Percentiles rank a stretch among this genome's conserved stretches.
phyloP scores from a whole-genome alignment of 2,329 filamentous ascomycete genomes.

The Chrysoporthe deuterocubensis region DNA sequence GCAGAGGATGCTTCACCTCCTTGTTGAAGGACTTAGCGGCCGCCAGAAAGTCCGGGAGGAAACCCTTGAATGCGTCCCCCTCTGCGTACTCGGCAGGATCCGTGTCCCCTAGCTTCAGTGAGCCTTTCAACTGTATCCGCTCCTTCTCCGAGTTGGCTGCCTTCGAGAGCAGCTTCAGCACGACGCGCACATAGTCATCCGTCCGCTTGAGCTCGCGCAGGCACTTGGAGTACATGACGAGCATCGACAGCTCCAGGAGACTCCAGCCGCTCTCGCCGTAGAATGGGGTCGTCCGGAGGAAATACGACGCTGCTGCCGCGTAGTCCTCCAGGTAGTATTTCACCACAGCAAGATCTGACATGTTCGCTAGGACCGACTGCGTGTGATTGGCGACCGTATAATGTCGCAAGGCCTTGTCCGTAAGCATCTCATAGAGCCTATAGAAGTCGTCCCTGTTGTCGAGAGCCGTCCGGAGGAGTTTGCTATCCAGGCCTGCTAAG shows the following conservation, averaged over 20 bases:
- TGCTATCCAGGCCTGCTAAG: constrained; percentile 55
- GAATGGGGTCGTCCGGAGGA: constrained; percentile 76
- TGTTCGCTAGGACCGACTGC: constrained; percentile 75
- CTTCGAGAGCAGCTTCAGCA: constrained; percentile 75
- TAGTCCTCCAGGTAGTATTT: constrained; percentile 80
- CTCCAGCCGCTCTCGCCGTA: constrained; percentile 82
- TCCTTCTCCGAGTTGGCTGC: constrained; percentile 60
- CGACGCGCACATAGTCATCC: constrained; percentile 78
- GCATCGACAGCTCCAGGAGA: constrained; percentile 77
- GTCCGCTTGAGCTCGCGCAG: constrained; percentile 75
- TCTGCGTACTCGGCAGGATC: constrained; percentile 38
- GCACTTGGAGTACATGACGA: constrained; percentile 84
- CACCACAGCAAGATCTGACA: constrained; percentile 84
- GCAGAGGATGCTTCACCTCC: constrained; percentile 70
- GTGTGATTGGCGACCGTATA: constrained; percentile 78
- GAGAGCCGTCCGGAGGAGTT: constrained; percentile 64
- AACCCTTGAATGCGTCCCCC: constrained; percentile 48
- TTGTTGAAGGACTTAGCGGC: constrained; percentile 51
- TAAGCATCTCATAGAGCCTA: constrained; percentile 74
- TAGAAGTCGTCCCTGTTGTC: constrained; percentile 68
- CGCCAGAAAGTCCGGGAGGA: constrained; percentile 52
- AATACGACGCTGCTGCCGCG: constrained; percentile 73
- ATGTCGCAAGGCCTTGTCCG: constrained; percentile 80
- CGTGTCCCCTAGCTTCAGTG: constrained; percentile 37
- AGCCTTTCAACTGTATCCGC: constrained; percentile 45